Percentiles rank a stretch among this genome's conserved stretches.
These are phyloP conservation scores for Melocanna baccifera DNA, from an alignment of 176 grass and related monocot genomes.

Conservation along the genomic window DNA sequence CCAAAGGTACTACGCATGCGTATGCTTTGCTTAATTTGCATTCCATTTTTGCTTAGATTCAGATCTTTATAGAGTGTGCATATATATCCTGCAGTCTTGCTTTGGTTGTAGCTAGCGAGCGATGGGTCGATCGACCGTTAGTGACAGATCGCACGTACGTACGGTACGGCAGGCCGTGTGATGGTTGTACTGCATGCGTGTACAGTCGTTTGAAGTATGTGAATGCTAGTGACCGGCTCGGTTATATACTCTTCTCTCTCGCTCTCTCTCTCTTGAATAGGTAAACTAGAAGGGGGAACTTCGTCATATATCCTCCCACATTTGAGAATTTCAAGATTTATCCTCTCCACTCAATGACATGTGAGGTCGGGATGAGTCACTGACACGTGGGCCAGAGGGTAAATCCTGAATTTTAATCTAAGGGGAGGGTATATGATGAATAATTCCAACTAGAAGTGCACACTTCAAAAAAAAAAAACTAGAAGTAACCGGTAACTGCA, in stretches of 20 bases:
- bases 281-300: background rate
- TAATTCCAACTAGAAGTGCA: background rate
- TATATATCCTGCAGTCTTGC: background rate
- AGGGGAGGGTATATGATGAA: too few relatives aligned
- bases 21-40: background rate
- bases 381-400: too few relatives aligned
- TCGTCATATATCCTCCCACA: too few relatives aligned
- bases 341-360: too few relatives aligned
- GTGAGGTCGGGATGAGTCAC: too few relatives aligned
- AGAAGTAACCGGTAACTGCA: background rate
- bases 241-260: background rate
- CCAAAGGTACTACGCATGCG: conserved; percentile 10
- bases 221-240: background rate
- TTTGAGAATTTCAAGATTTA: too few relatives aligned
- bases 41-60: background rate
- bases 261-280: background rate
- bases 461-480: background rate
- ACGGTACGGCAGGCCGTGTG: background rate
- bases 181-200: background rate
- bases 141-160: background rate
- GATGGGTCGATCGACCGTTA: background rate
- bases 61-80: background rate
- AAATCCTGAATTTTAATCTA: too few relatives aligned
- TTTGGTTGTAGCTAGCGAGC: background rate
- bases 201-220: background rate